Percentiles rank a stretch among this genome's conserved stretches.
Evolutionary conservation across 2,329 filamentous ascomycete genomes (phyloP).

Genomic region (Sarocladium brachiariae): DNA sequence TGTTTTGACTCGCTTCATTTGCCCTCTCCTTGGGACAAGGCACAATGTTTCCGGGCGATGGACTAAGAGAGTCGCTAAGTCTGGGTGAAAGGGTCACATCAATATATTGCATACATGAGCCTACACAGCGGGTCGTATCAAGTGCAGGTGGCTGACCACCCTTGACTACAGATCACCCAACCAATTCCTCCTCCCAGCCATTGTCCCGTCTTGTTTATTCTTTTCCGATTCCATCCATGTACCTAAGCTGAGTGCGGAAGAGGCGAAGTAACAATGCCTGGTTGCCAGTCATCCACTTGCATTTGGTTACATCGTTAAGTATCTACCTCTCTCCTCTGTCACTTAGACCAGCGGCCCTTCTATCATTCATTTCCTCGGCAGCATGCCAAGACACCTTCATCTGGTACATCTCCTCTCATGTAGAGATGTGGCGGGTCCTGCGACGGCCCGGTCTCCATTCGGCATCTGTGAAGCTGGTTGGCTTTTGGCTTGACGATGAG

Average conservation of each 20-base stretch:
- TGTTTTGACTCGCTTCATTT: neutral
- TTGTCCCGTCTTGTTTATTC: neutral
- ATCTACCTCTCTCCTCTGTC: too few relatives aligned
- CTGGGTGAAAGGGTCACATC: neutral
- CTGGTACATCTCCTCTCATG: neutral
- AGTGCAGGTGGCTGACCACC: neutral
- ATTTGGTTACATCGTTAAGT: too few relatives aligned
- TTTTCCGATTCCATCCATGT: neutral
- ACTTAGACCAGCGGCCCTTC: neutral
- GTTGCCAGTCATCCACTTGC: too few relatives aligned
- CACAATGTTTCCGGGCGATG: neutral
- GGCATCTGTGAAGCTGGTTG: constrained; percentile 3
- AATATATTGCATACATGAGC: constrained; percentile 9
- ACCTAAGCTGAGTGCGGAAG: too few relatives aligned
- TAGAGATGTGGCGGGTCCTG: neutral
- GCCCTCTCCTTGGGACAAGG: neutral
- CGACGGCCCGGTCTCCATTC: neutral
- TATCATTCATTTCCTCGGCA: neutral
- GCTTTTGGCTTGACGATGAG: neutral
- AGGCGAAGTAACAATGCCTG: neutral
- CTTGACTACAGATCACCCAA: constrained; percentile 5
- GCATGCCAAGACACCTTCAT: neutral
- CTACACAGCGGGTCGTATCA: neutral
- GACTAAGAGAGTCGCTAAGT: neutral
- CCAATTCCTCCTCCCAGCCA: neutral